Evolutionary conservation across 345 rosid species (phyloP).

Genomic region (Eucalyptus albens): DNA sequence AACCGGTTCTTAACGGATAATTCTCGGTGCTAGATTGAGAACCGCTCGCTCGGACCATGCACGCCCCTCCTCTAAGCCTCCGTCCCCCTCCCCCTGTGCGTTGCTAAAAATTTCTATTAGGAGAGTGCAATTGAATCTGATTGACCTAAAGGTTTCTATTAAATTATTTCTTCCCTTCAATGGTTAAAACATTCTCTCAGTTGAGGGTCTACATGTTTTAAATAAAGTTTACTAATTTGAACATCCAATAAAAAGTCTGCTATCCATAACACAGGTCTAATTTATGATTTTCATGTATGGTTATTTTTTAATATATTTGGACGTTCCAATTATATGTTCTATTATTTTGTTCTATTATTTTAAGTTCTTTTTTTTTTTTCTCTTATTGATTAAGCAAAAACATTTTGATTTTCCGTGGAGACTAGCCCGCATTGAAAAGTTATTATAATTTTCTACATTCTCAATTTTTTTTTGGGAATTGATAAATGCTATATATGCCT

Average conservation of each 20-base stretch:
- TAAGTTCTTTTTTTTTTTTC: background rate
- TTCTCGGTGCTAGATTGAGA: fast-evolving
- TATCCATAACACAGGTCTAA: background rate
- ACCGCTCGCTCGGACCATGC: fast-evolving
- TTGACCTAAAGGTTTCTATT: background rate
- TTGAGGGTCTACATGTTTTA: background rate
- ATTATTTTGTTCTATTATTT: background rate
- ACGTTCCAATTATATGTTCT: background rate
- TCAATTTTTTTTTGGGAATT: background rate
- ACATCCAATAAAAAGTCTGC: background rate
- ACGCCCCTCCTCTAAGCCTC: too few relatives aligned
- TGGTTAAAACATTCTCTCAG: background rate
- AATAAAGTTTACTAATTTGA: background rate
- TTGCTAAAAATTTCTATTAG: too few relatives aligned
- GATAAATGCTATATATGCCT: background rate
- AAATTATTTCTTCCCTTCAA: background rate
- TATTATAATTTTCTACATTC: background rate
- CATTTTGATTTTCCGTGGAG: background rate
- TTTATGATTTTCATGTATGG: background rate
- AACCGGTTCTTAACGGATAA: too few relatives aligned
- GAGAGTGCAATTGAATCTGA: too few relatives aligned
- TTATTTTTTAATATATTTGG: background rate
- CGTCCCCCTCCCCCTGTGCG: too few relatives aligned
- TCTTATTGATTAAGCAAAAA: background rate
- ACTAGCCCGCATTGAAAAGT: background rate